Percentiles rank a stretch among this genome's conserved stretches.
These are phyloP conservation scores for Cyberlindnera veronae DNA, from an alignment of 805 yeast genomes.

Conservation along the genomic window DNA sequence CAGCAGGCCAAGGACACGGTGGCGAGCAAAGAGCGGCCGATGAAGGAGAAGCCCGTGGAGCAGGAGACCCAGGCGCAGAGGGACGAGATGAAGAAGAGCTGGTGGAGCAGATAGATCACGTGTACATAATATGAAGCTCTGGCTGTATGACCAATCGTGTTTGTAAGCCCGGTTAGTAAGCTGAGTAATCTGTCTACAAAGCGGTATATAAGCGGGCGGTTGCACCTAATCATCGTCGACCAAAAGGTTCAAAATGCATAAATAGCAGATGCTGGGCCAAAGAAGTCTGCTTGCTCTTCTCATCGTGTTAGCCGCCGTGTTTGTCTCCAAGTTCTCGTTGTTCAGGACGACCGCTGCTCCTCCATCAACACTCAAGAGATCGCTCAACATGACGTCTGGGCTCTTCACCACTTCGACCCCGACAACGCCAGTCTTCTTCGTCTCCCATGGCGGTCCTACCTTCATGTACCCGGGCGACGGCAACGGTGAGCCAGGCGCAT, in stretches of 20 bases:
- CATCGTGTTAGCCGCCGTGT: constrained; percentile 17
- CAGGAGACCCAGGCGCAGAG: constrained; percentile 25
- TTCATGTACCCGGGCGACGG: constrained; percentile 56
- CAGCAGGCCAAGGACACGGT: constrained; percentile 59
- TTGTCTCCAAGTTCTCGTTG: constrained; percentile 12
- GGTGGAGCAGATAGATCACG: constrained; percentile 22
- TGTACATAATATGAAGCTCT: constrained; percentile 1
- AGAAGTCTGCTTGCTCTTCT: constrained; percentile 7
- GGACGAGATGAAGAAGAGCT: constrained; percentile 25
- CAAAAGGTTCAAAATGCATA: too few relatives aligned
- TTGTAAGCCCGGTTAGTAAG: constrained; percentile 3
- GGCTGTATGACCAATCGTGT: too few relatives aligned
- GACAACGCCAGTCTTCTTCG: constrained; percentile 55
- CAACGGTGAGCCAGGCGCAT: constrained; percentile 57
- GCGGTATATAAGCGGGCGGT: neutral
- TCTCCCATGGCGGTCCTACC: constrained; percentile 85
- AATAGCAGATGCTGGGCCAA: neutral
- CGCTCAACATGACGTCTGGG: neutral
- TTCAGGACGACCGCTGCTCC: neutral
- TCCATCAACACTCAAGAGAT: constrained; percentile 1
- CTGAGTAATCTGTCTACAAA: constrained; percentile 6
- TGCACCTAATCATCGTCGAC: too few relatives aligned
- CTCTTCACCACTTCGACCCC: constrained; percentile 20
- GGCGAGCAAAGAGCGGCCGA: constrained; percentile 34
- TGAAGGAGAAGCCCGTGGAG: constrained; percentile 28